A percentile compares a stretch with the other conserved stretches of the same genome.
These are phyloP conservation scores for Incumbomyces delicatus DNA, from an alignment of 2,329 filamentous ascomycete species.

Conservation along the genomic window DNA sequence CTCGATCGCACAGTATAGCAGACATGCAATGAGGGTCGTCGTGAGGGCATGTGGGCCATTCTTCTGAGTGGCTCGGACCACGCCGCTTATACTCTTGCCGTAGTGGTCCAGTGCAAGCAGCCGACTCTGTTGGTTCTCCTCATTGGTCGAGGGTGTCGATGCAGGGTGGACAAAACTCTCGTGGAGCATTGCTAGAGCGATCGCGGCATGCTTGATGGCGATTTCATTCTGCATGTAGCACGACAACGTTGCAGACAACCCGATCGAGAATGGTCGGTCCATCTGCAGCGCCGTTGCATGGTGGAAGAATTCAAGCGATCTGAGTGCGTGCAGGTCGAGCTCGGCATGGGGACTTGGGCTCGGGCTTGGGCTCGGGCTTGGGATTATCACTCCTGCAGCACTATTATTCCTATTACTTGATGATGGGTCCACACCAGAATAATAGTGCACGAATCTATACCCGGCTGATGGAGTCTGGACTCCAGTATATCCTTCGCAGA, in stretches of 20 bases:
- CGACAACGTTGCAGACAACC: constrained; percentile 21
- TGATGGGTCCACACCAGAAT: neutral
- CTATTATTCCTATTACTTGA: too few species aligned
- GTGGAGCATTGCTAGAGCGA: constrained; percentile 24
- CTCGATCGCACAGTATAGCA: constrained; percentile 47
- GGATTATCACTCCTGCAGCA: neutral
- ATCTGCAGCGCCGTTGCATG: constrained; percentile 21
- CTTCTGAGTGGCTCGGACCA: constrained; percentile 29
- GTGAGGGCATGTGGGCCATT: constrained; percentile 24
- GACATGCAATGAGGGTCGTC: constrained; percentile 36
- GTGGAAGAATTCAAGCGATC: constrained; percentile 23
- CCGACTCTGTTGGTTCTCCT: neutral
- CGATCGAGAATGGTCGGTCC: constrained; percentile 20
- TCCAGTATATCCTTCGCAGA: constrained; percentile 22
- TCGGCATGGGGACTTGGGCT: constrained; percentile 7
- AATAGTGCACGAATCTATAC: constrained; percentile 13
- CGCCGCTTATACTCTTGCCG: constrained; percentile 37
- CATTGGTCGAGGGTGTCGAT: constrained; percentile 6
- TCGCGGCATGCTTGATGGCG: constrained; percentile 22
- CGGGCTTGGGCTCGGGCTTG: neutral
- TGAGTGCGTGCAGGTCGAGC: constrained; percentile 17
- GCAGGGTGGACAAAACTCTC: constrained; percentile 19
- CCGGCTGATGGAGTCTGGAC: neutral
- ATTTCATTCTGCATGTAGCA: constrained; percentile 22
- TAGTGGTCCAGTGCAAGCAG: constrained; percentile 39